These are phyloP conservation scores for Piper longum DNA, from an alignment of 164 flowering plant species.

Conservation along the genomic window DNA sequence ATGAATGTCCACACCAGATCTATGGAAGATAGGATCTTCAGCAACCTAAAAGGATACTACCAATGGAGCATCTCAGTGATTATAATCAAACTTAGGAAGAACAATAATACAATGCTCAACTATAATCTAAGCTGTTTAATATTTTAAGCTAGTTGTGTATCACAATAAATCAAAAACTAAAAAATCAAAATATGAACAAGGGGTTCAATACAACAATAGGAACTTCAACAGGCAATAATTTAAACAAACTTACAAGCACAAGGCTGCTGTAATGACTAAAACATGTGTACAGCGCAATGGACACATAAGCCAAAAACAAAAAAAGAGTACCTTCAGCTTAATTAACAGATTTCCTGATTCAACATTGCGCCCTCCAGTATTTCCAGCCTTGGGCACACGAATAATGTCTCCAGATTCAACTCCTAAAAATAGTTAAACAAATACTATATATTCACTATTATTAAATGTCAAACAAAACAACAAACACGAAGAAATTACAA, in stretches of 20 bases:
- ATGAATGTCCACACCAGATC: constrained; percentile 79
- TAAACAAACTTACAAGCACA: neutral
- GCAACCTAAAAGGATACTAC: constrained; percentile 34
- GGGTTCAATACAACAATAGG: neutral
- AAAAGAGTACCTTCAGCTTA: constrained; percentile 42
- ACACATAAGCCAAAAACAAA: neutral
- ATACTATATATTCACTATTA: neutral
- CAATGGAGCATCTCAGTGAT: neutral
- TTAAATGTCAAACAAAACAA: no score
- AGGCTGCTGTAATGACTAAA: neutral
- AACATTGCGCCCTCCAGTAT: constrained; percentile 44
- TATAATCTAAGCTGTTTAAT: neutral
- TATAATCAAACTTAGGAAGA: neutral
- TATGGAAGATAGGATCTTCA: constrained; percentile 43
- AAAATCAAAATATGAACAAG: neutral
- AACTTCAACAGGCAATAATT: neutral
- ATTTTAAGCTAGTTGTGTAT: neutral
- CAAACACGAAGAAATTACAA: neutral
- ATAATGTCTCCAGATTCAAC: constrained; percentile 82
- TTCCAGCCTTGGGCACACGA: constrained; percentile 68
- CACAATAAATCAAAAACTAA: neutral
- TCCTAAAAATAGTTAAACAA: constrained; percentile 25
- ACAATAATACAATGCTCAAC: neutral
- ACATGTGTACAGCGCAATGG: neutral
- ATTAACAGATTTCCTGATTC: constrained; percentile 52